Conservation (phyloP, 2,329 filamentous ascomycete species). For the Dactylellina cionopaga region DNA sequence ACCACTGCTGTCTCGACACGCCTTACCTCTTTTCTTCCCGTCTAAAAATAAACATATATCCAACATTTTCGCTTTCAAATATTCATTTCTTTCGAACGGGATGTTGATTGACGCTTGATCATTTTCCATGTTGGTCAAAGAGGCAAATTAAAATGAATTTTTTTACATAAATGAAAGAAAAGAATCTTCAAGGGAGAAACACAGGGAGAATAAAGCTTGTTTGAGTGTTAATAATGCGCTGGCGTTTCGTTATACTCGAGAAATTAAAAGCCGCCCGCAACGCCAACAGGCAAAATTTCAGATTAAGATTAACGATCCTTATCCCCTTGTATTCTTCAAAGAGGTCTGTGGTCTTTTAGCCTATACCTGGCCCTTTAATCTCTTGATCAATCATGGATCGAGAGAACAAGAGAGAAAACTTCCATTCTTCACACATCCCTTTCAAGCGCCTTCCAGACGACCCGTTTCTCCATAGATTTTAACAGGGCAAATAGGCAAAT, state of each 20-base stretch:
- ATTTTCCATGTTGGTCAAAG: too few relatives aligned
- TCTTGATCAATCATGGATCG: conserved; percentile 3
- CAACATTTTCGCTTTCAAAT: conserved; percentile 31
- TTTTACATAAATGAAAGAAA: too few relatives aligned
- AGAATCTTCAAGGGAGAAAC: too few relatives aligned
- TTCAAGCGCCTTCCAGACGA: conserved; percentile 22
- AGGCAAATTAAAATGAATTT: too few relatives aligned
- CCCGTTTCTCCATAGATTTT: conserved; percentile 25
- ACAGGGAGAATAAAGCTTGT: too few relatives aligned
- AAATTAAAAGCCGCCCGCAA: conserved; percentile 23
- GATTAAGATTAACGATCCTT: conserved; percentile 48
- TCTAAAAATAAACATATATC: conserved; percentile 45
- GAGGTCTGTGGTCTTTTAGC: conserved; percentile 23
- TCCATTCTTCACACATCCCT: conserved; percentile 6
- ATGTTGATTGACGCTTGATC: conserved; percentile 38
- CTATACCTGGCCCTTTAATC: conserved; percentile 15
- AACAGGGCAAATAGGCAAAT: conserved; percentile 30
- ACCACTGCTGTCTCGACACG: conserved; percentile 8
- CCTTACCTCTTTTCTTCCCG: conserved; percentile 11
- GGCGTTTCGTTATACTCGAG: conserved; percentile 24
- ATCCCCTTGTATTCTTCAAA: conserved; percentile 8
- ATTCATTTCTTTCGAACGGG: conserved; percentile 40
- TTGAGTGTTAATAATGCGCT: conserved; percentile 14
- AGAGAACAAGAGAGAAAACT: background rate
- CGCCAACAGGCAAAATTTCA: conserved; percentile 33